Base-by-base conservation (phyloP, 768 basidiomycete genomes). In the Phlegmacium glaucopus region DNA sequence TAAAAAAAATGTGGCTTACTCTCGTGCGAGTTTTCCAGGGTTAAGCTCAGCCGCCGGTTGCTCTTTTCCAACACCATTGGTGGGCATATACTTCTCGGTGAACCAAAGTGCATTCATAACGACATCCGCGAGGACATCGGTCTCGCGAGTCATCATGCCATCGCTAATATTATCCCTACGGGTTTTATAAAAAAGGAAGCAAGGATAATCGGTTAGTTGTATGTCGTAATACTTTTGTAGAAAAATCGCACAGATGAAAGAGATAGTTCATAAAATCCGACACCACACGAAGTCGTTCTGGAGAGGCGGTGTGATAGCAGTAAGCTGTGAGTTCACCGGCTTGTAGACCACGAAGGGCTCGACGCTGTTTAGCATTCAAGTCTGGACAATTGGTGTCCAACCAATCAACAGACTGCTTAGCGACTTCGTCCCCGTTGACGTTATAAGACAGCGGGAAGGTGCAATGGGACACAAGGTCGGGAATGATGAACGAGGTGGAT, bases 71-170 rank as follows among this genome's bases (percentile, higher is more conserved):
- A 48, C 57, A 38, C 64, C 65, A 18, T 57, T 59, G 4, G 78
- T 73, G 2, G 83, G 78, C 44, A 61, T 70, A 58, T 82, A 85
- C 8, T 58, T 63, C 29, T 78, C 65, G 13, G 74, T 75, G 55
- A 78, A 74, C 72, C 82, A 77, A 6, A 90, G 64, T 2, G 83
- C 79, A 58, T 85, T 83, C 79, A 89, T 85, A 56, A 89, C 83
- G 29, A 80, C 74, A 57, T 83, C 68, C 26, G 82, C 75, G 45
- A 86, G 69, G 13, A 72, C 69, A 51, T 75, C 72, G 4, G 83
- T 80, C 41, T 82, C 78, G 28, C 74, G 69, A 45, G 78, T 77
- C 72, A 83, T 79, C 83, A 87, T 85, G 44, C 85, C 84, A 58
- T 90, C 87, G 57, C 83, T 86, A 60, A 90, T 78, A 60, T 90